A percentile compares a stretch with the other conserved stretches of the same genome.
Conservation (phyloP, 2,329 filamentous ascomycete species). For the Dactylellina sp. region DNA sequence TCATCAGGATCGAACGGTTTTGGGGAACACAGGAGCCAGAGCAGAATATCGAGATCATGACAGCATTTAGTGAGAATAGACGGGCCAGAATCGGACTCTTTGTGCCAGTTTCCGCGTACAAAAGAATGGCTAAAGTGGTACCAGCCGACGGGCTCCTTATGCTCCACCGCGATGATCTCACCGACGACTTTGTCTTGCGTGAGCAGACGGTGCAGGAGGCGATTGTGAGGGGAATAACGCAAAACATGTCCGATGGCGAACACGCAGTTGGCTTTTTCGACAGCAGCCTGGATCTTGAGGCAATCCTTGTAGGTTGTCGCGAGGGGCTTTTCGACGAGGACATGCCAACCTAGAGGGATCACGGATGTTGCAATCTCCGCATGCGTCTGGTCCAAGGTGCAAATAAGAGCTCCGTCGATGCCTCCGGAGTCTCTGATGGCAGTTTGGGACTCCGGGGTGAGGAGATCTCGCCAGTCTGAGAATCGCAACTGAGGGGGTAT, state of each 20-base stretch:
- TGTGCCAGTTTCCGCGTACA: slow-evolving; percentile 92
- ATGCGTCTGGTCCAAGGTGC: slow-evolving; percentile 89
- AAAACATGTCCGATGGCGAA: slow-evolving; percentile 96
- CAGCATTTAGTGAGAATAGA: slow-evolving; percentile 94
- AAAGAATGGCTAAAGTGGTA: slow-evolving; percentile 96
- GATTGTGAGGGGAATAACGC: slow-evolving; percentile 92
- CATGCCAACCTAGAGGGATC: slow-evolving; percentile 77
- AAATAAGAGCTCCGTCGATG: slow-evolving; percentile 73
- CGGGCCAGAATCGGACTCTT: slow-evolving; percentile 78
- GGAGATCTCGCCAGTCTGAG: slow-evolving; percentile 77
- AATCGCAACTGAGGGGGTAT: slow-evolving; percentile 75
- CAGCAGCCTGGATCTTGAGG: slow-evolving; percentile 64
- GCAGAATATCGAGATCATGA: slow-evolving; percentile 91
- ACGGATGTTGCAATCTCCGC: slow-evolving; percentile 74
- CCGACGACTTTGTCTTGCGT: slow-evolving; percentile 81
- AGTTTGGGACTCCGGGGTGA: slow-evolving; percentile 66
- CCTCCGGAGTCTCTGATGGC: slow-evolving; percentile 60
- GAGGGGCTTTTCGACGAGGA: slow-evolving; percentile 96
- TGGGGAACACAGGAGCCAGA: slow-evolving; percentile 89
- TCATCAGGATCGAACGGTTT: slow-evolving; percentile 63
- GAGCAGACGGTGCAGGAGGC: slow-evolving; percentile 81
- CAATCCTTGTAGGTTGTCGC: slow-evolving; percentile 83
- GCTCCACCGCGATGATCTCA: slow-evolving; percentile 84
- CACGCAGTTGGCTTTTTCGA: slow-evolving; percentile 65
- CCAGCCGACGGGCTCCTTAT: slow-evolving; percentile 94